Percentiles rank a stretch among this genome's conserved stretches.
phyloP scores from a whole-genome alignment of 805 yeast species.

The Priceomyces castillae region DNA sequence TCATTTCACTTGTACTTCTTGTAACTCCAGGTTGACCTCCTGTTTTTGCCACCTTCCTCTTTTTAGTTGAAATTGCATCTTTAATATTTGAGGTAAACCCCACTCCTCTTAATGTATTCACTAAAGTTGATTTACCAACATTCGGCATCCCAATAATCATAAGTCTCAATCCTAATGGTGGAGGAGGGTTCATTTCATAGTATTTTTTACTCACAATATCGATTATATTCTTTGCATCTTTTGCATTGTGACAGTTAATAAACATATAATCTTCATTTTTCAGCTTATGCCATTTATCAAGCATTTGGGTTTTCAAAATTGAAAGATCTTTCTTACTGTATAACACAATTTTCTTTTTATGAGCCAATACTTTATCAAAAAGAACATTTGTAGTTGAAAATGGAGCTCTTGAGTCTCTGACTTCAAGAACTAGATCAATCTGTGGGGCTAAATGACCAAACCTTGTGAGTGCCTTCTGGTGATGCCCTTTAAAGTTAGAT shows the following conservation, averaged over 20 bases:
- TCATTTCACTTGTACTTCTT: conserved; percentile 68
- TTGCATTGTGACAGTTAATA: conserved; percentile 54
- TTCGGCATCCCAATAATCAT: conserved; percentile 94
- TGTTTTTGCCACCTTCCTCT: conserved; percentile 71
- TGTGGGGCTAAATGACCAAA: conserved; percentile 73
- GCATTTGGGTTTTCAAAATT: conserved; percentile 34
- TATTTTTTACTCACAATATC: conserved; percentile 47
- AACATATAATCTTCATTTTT: conserved; percentile 38
- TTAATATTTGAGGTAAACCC: conserved; percentile 26
- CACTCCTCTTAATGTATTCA: conserved; percentile 63
- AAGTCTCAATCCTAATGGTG: conserved; percentile 78
- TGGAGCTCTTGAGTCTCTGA: conserved; percentile 90
- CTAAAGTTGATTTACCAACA: conserved; percentile 90
- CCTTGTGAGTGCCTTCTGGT: conserved; percentile 67
- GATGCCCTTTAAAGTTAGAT: conserved; percentile 90
- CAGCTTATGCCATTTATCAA: conserved; percentile 33
- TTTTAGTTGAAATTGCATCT: conserved; percentile 31
- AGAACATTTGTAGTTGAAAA: conserved; percentile 75
- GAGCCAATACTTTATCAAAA: conserved; percentile 62
- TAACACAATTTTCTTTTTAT: conserved; percentile 56
- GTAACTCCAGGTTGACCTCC: conserved; percentile 94
- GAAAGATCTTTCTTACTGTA: conserved; percentile 77
- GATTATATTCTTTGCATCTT: conserved; percentile 51
- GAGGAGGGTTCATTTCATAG: conserved; percentile 61
- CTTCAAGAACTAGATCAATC: conserved; percentile 76